Base-by-base conservation (phyloP, 2,329 filamentous ascomycete genomes). In the Lecanicillium sp. region DNA sequence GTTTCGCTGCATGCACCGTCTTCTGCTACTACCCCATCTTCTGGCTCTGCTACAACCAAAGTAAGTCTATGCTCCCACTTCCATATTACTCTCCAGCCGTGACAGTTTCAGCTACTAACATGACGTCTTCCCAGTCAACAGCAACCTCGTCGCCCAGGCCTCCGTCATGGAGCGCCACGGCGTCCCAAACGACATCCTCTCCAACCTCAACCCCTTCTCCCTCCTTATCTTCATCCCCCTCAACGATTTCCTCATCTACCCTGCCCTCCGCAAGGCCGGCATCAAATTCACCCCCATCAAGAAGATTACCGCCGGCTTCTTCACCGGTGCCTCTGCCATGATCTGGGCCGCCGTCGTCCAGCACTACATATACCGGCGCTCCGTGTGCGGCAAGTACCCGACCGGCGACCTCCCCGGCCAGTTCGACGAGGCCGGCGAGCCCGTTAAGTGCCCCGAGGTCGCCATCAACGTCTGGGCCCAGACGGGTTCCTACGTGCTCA, bases 181-280 rank as follows among this genome's bases (percentile, higher is more conserved):
- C 12, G 71, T 88, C 3, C 84, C 84, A 44, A 89, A 88, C 64
- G 84, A 89, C 54, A 68, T 88, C 41, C 70, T 89, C 48, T 72
- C 75, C 46, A 87, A 87, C 60, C 70, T 88, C 29, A 79, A 88
- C 55, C 81, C 84, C 1, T 75, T 89, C 44, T 69, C 81, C 9
- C 73, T 88, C 41, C 76, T 89, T 48, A 81, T 88, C 49, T 69
- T 86, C 50, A 86, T 87, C 34, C 81, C 82, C 1, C 64, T 88
- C 40, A 75, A 77, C 52, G 83, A 89, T 54, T 68, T 66, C 15
- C 34, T 83, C 37, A 53, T 88, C 43, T 89, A 87, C 57, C 84
- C 84, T 0, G 51, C 69, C 17, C 70, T 88, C 33, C 74, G 79
- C 50, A 77, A 73, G 49, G 53, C 65, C n/a, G 73, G 72, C 43